These are phyloP conservation scores for Fusarium xyrophilum DNA, from an alignment of 2,329 filamentous ascomycete species.

Conservation along the genomic window DNA sequence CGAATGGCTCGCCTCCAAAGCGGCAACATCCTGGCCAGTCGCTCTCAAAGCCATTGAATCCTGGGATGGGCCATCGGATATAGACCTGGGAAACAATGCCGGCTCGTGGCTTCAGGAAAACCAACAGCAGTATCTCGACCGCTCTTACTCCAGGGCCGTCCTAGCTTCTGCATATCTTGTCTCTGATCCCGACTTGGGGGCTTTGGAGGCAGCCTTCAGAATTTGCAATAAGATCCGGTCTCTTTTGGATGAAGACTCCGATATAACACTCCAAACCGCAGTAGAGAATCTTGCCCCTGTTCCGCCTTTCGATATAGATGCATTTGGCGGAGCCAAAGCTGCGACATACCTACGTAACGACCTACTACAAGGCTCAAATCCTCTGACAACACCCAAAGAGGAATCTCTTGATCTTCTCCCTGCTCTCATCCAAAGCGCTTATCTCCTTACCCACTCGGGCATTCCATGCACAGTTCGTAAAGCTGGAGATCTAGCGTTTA, in stretches of 20 bases:
- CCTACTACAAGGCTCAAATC: slow-evolving; percentile 66
- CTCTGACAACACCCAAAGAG: slow-evolving; percentile 67
- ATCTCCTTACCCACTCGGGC: slow-evolving; percentile 60
- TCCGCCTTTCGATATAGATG: slow-evolving; percentile 43
- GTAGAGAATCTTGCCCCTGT: slow-evolving; percentile 52
- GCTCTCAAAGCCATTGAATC: slow-evolving; percentile 69
- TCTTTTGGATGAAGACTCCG: slow-evolving; percentile 66
- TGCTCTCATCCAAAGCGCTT: slow-evolving; percentile 68
- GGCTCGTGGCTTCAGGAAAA: slow-evolving; percentile 65
- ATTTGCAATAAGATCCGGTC: slow-evolving; percentile 63
- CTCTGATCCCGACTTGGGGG: slow-evolving; percentile 64
- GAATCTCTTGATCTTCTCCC: slow-evolving; percentile 66
- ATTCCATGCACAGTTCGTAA: slow-evolving; percentile 58
- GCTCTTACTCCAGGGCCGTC: slow-evolving; percentile 70
- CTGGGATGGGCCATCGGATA: slow-evolving; percentile 76
- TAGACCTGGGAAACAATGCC: slow-evolving; percentile 69
- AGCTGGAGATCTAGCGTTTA: slow-evolving; percentile 69
- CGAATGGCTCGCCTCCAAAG: slow-evolving; percentile 69
- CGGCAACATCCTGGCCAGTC: slow-evolving; percentile 66
- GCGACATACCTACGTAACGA: slow-evolving; percentile 48
- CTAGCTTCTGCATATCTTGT: slow-evolving; percentile 73
- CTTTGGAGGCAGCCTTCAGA: slow-evolving; percentile 65
- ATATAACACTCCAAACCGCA: slow-evolving; percentile 58
- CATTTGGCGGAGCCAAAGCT: slow-evolving; percentile 37
- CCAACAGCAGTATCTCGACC: slow-evolving; percentile 65